phyloP scores from a whole-genome alignment of 1,284 basidiomycete species.

The Leccinum pachyderme region DNA sequence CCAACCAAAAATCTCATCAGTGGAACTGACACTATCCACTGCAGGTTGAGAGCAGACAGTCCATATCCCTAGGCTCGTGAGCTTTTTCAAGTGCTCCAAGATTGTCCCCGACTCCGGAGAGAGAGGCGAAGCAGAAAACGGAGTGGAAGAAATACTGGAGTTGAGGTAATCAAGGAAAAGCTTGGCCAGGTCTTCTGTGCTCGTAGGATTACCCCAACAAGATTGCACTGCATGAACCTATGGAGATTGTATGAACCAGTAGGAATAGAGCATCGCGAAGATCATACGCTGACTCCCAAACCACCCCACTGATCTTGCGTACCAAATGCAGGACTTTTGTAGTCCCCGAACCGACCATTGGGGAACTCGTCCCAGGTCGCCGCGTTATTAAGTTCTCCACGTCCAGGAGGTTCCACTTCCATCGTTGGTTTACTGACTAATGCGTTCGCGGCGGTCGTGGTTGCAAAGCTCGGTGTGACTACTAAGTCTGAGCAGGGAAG shows the following conservation, averaged over 20 bases:
- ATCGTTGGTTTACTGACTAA: slow-evolving; percentile 47
- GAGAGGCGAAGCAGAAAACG: slow-evolving; percentile 87
- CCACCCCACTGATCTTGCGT: slow-evolving; percentile 74
- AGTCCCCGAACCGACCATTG: slow-evolving; percentile 98
- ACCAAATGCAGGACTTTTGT: slow-evolving; percentile 94
- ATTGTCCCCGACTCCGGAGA: slow-evolving; percentile 86
- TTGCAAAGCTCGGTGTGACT: slow-evolving; percentile 49
- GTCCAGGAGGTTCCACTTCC: slow-evolving; percentile 56
- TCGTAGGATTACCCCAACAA: slow-evolving; percentile 82
- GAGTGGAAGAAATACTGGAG: slow-evolving; percentile 68
- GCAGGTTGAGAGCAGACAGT: slow-evolving; percentile 97
- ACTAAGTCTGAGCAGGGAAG: slow-evolving; percentile 42
- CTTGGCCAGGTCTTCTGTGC: slow-evolving; percentile 67
- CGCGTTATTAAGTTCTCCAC: slow-evolving; percentile 71
- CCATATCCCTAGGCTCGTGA: slow-evolving; percentile 86
- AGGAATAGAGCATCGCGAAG: neutral
- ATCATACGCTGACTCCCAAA: slow-evolving; percentile 50
- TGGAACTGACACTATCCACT: slow-evolving; percentile 76
- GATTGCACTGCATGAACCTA: slow-evolving; percentile 67
- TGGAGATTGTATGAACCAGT: neutral
- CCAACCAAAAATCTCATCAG: slow-evolving; percentile 85
- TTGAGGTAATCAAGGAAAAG: slow-evolving; percentile 84
- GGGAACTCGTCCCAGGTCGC: slow-evolving; percentile 98
- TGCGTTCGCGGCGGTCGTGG: slow-evolving; percentile 53
- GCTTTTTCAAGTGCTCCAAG: slow-evolving; percentile 70